phyloP scores from a whole-genome alignment of 805 yeast species.

The Ogataea paraovalis region DNA sequence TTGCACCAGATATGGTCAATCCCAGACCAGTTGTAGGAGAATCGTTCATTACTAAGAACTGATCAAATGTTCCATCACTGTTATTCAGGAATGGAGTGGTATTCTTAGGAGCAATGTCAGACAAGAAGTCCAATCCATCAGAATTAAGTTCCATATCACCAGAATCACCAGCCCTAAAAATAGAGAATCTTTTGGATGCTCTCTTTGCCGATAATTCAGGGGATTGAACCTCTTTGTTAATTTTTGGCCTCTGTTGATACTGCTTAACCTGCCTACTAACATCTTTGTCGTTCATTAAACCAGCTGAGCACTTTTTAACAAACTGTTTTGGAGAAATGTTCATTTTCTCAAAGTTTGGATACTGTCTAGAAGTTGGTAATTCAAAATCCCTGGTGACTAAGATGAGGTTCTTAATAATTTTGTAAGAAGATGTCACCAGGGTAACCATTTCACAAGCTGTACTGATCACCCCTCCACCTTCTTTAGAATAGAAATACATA shows the following conservation, averaged over 20 bases:
- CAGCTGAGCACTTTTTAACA: constrained; percentile 56
- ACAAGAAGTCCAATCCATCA: constrained; percentile 43
- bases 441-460: constrained; percentile 45
- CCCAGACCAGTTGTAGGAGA: background rate
- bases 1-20: background rate
- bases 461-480: constrained; percentile 48
- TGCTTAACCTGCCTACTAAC: constrained; percentile 27
- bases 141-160: constrained; percentile 44
- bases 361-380: constrained; percentile 53
- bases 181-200: constrained; percentile 42
- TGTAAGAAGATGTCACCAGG: constrained; percentile 42
- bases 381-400: constrained; percentile 64
- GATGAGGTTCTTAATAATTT: constrained; percentile 54
- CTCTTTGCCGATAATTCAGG: constrained; percentile 13
- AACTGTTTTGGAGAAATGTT: constrained; percentile 58
- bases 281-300: constrained; percentile 43
- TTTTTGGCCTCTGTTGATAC: constrained; percentile 14
- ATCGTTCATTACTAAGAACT: constrained; percentile 13
- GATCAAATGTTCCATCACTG: constrained; percentile 22
- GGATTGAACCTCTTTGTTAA: background rate
- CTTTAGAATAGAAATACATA: constrained; percentile 54
- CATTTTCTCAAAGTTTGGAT: constrained; percentile 60
- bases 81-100: constrained; percentile 27
- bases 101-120: constrained; percentile 24
- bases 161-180: constrained; percentile 47